These are phyloP conservation scores for Tothia fuscella DNA, from an alignment of 2,329 filamentous ascomycete species.

Conservation along the genomic window DNA sequence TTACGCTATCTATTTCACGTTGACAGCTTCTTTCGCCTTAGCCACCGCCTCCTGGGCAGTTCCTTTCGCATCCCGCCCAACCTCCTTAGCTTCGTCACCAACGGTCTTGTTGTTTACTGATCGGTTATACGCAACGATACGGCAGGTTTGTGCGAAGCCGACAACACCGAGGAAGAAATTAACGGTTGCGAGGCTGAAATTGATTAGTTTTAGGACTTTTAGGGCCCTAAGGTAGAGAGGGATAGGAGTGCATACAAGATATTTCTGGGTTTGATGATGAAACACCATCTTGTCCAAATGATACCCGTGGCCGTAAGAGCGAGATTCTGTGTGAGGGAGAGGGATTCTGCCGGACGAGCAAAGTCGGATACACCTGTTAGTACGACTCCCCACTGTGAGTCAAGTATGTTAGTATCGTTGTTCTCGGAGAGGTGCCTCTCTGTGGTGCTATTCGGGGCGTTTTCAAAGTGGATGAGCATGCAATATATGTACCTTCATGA, in stretches of 20 bases:
- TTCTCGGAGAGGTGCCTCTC: neutral
- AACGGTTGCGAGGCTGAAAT: conserved; percentile 66
- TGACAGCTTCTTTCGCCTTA: conserved; percentile 1
- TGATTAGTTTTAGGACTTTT: conserved; percentile 8
- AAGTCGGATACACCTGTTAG: conserved; percentile 88
- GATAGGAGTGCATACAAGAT: conserved; percentile 51
- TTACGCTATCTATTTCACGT: neutral
- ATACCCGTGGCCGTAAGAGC: conserved; percentile 81
- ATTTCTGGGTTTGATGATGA: conserved; percentile 92
- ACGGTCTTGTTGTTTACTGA: conserved; percentile 30
- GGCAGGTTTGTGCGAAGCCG: conserved; percentile 66
- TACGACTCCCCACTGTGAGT: conserved; percentile 77
- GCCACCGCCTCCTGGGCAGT: neutral
- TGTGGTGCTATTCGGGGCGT: no score
- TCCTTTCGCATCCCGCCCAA: conserved; percentile 22
- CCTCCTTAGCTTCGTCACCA: conserved; percentile 29
- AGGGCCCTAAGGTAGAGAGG: neutral
- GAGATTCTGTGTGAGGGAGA: conserved; percentile 84
- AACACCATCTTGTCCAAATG: conserved; percentile 98
- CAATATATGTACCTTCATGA: conserved; percentile 61
- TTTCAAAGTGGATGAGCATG: neutral
- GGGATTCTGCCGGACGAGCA: conserved; percentile 77
- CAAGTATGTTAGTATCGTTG: conserved; percentile 8
- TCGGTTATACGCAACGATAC: conserved; percentile 58
- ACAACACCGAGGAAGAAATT: conserved; percentile 96